Conservation (phyloP, 78 protist genomes). For the Dictyostelium intermedium region DNA sequence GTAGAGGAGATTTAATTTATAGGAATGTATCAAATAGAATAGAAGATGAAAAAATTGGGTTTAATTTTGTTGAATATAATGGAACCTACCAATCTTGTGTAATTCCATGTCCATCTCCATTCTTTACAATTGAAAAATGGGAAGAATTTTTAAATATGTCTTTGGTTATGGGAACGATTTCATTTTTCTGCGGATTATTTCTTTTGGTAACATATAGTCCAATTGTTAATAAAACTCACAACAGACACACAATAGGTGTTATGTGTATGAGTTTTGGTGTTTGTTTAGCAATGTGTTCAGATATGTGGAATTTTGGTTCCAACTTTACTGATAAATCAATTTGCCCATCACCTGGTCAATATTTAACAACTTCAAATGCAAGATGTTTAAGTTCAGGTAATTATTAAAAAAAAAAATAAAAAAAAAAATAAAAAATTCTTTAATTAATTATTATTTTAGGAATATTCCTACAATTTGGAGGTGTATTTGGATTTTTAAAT, state of each 20-base stretch:
- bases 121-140: background rate
- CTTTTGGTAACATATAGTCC: background rate
- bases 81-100: background rate
- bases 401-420: too few species aligned
- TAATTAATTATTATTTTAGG: background rate
- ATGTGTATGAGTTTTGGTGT: background rate
- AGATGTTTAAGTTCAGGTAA: background rate
- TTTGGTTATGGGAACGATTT: background rate
- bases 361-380: background rate
- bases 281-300: background rate
- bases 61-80: background rate
- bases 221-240: background rate
- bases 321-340: background rate
- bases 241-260: background rate
- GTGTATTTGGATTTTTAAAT: background rate
- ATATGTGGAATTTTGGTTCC: background rate
- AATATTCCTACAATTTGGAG: conserved; percentile 7
- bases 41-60: conserved; percentile 23
- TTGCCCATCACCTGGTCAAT: background rate
- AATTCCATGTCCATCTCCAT: conserved; percentile 19
- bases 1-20: background rate
- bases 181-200: background rate
- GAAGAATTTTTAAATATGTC: background rate
- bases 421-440: too few species aligned
- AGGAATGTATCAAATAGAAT: conserved; percentile 27